Conservation (phyloP, 2,329 filamentous ascomycete species). For the Calonectria crousiana region DNA sequence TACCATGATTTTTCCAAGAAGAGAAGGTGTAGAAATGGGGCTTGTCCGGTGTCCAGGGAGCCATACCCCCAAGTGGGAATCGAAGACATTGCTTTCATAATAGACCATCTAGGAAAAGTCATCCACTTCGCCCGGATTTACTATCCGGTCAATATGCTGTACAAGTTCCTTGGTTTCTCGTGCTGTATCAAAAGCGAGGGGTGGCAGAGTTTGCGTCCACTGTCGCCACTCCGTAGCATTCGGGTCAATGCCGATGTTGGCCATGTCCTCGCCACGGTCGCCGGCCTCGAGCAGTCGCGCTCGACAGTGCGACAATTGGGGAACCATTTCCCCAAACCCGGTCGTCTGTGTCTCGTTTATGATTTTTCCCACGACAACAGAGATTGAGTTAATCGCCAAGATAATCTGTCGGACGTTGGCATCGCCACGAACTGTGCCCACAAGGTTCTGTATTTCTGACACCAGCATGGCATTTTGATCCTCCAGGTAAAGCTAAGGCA, state of each 20-base stretch:
- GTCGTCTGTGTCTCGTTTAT: conserved; percentile 73
- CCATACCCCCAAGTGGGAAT: conserved; percentile 14
- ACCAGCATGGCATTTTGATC: conserved; percentile 85
- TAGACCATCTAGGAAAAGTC: conserved; percentile 59
- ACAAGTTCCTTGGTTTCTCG: conserved; percentile 82
- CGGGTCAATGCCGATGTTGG: conserved; percentile 59
- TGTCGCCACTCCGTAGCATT: conserved; percentile 69
- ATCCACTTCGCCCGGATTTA: conserved; percentile 49
- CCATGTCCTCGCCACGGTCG: conserved; percentile 71
- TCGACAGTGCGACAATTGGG: conserved; percentile 72
- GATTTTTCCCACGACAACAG: conserved; percentile 77
- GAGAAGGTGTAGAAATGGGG: conserved; percentile 7
- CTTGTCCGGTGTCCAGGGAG: conserved; percentile 3
- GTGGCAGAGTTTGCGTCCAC: conserved; percentile 80
- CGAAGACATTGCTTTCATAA: conserved; percentile 4
- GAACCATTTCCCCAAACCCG: conserved; percentile 64
- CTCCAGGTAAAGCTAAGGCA: conserved; percentile 77
- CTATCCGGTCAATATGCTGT: conserved; percentile 56
- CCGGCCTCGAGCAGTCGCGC: conserved; percentile 74
- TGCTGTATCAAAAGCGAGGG: conserved; percentile 88
- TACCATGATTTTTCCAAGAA: conserved; percentile 19
- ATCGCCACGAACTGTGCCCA: conserved; percentile 77
- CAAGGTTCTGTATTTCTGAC: conserved; percentile 84
- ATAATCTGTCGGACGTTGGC: conserved; percentile 74
- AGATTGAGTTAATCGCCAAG: conserved; percentile 78